Conservation (phyloP, 139 green algal species). For the Coelastrella sp. region DNA sequence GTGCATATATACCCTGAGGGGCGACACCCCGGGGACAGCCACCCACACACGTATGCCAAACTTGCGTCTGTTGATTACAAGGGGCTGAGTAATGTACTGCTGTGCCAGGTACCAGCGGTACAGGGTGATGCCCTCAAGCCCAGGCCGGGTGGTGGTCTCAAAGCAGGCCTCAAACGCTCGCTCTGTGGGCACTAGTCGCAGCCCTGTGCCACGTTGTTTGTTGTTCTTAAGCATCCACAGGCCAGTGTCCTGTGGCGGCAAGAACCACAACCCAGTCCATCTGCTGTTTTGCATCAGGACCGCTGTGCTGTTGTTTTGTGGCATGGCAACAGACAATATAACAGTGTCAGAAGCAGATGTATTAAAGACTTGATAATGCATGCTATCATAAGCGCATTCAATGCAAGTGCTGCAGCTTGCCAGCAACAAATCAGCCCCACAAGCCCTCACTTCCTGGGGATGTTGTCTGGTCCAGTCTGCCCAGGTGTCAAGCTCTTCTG, state of each 20-base stretch:
- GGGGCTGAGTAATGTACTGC: conserved; percentile 51
- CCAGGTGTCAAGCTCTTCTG: conserved; percentile 69
- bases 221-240: conserved; percentile 81
- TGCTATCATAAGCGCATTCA: background rate
- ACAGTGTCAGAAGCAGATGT: no score
- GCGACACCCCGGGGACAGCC: conserved; percentile 59
- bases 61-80: conserved; percentile 62
- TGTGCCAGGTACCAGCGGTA: conserved; percentile 73
- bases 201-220: conserved; percentile 64
- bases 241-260: conserved; percentile 29
- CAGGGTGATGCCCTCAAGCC: conserved; percentile 61
- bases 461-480: conserved; percentile 18
- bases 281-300: no score
- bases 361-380: no score
- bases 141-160: conserved; percentile 63
- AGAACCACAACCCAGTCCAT: background rate
- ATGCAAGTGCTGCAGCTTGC: background rate
- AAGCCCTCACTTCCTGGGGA: background rate
- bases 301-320: no score
- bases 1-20: conserved; percentile 68
- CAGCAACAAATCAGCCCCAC: background rate
- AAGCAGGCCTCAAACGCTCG: conserved; percentile 65
- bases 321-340: no score
- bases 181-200: conserved; percentile 58
- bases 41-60: conserved; percentile 74